Evolutionary conservation across 2,329 filamentous ascomycete species (phyloP), one percentile per base, ranked within the genome.

Genomic region (Colletotrichum kahawae): DNA sequence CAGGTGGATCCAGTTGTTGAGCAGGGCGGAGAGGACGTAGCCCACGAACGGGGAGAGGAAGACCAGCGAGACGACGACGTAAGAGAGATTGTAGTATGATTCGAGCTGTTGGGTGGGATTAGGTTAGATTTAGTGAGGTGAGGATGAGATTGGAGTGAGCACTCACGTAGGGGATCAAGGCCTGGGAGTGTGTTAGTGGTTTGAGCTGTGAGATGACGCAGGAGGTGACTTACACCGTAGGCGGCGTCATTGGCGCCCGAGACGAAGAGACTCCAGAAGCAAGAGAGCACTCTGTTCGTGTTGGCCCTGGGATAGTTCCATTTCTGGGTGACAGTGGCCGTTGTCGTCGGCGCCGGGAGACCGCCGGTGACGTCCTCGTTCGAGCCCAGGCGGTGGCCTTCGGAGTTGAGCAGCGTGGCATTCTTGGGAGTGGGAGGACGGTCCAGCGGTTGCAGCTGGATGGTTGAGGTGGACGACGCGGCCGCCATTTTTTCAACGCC

Each of bases 1-100:
- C 6, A 78, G 67, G 69, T 84, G 82, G n/a, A 84, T 63, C 10
- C 74, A 76, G 78, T 92, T 93, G 82, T 93, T 94, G 59, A 90
- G 79, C 1, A 93, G 80, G 0, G 93, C 92, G 0, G 92, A 91
- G 2, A 89, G 79, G 18, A 90, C 88, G 81, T 94, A 94, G 36
- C 93, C 93, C 2, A 90, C 84, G 48, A 94, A 91, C 0, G 92
- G 92, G 0, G 91, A 89, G 4, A 95, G 85, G 80, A 94, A 94
- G 48, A 94, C 84, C 1, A 93, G 86, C 0, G 92, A 93, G 5
- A 94, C 88, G 67, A 93, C 83, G 2, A 90, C 87, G 81, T 94
- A 93, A 62, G 85, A 87, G 67, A 94, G 84, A 65, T 85, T 68
- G 83, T 94, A 94, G 83, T 93, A 93, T 4, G n/a, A 59, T 68